Base-by-base conservation (phyloP, 306 rosid species). In the Purshia tridentata region DNA sequence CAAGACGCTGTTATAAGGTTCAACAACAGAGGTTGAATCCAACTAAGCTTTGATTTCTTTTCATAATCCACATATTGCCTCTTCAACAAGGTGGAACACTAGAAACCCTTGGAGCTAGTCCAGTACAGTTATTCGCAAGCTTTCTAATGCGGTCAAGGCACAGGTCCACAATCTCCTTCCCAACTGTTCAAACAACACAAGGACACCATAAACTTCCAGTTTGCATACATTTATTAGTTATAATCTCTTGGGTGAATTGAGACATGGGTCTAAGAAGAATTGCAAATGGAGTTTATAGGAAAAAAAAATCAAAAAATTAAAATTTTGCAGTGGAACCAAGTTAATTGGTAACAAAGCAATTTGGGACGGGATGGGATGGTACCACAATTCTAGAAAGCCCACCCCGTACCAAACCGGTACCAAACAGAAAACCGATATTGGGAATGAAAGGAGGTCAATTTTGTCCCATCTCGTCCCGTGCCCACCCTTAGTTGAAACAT, bases 51-150 rank as follows among this genome's bases (percentile, higher is more conserved):
- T 2, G 86, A 82, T 46, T 82, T 82, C 57, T 82, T 82, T 12
- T 82, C 86, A 0, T 82, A 82, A 65, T 82, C 86, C 1, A 82
- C 86, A 15, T 83, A 82, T 8, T 78, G 86, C 76, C 86, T 82
- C 86, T 9, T 83, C 86, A 3, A 82, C 86, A 8, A 83, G 83
- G n/a, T 82, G 82, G 68, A 82, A 82, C 48, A 82, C 86, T 62
- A 82, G 75, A 59, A 82, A 82, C 18, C 86, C 86, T 56, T 82
- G 86, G 39, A 82, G 81, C 40, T n/a, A n/a, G n/a, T n/a, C 86
- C 86, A 0, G 86, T 82, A 9, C 86, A 82, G 81, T 82, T 82
- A 49, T 82, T 83, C 2, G 86, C 86, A 2, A 82, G 86, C 81
- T 82, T 82, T 19, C 86, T 54, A 64, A 82, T 82, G 9, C 83